Conservation (phyloP, 306 rosid genomes). For the Begonia peltatifolia region DNA sequence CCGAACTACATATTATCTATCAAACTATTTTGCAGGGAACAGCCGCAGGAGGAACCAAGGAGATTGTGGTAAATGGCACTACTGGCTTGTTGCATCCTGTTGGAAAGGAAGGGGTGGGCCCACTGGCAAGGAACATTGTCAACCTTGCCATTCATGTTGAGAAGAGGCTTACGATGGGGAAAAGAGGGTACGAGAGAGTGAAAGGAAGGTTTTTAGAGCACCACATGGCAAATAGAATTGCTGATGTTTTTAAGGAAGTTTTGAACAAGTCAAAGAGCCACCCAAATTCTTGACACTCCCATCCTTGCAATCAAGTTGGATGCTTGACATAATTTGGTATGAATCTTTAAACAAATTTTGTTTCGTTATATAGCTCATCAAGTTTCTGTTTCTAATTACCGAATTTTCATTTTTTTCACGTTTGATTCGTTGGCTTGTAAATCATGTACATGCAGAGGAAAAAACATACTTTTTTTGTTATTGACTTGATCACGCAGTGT, state of each 20-base stretch:
- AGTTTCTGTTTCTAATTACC: no score
- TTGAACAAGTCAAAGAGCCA: constrained; percentile 40
- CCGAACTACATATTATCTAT: not conserved
- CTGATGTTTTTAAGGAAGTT: constrained; percentile 58
- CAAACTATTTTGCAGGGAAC: constrained; percentile 40
- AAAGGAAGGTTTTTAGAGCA: constrained; percentile 70
- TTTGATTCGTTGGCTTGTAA: no score
- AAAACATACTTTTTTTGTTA: no score
- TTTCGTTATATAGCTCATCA: no score
- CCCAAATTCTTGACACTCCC: constrained; percentile 9
- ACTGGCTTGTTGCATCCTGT: constrained; percentile 71
- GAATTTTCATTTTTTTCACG: no score
- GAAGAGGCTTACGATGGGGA: constrained; percentile 81
- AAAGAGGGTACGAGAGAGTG: constrained; percentile 63
- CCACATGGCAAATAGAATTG: constrained; percentile 76
- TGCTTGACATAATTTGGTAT: no score
- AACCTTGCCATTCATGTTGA: constrained; percentile 74
- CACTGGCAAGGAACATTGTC: constrained; percentile 67
- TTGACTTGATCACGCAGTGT: no score
- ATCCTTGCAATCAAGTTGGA: no score
- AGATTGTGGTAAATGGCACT: constrained; percentile 71
- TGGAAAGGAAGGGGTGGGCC: constrained; percentile 55
- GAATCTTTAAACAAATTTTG: no score
- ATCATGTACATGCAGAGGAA: no score
- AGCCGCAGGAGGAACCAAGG: constrained; percentile 90